These are phyloP conservation scores for Arthroderma sp. DNA, from an alignment of 2,329 filamentous ascomycete genomes.

Conservation along the genomic window DNA sequence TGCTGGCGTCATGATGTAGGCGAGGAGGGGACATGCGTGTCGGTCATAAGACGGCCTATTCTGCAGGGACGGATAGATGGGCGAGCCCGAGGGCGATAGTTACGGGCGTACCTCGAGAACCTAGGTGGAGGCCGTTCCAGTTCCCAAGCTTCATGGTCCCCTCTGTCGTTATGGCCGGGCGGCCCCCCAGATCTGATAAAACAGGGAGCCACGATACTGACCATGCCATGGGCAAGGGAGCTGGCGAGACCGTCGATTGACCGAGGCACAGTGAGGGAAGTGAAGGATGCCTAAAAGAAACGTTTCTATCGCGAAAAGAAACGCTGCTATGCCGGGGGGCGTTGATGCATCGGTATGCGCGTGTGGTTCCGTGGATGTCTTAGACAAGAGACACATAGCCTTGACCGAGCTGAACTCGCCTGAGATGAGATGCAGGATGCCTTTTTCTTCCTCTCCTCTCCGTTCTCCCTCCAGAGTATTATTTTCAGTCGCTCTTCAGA, in stretches of 20 bases:
- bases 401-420: too few species aligned
- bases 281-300: too few species aligned
- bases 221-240: not conserved
- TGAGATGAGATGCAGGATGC: not conserved
- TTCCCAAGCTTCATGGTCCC: too few species aligned
- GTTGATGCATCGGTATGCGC: too few species aligned
- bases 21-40: too few species aligned
- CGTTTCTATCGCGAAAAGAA: too few species aligned
- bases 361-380: not conserved
- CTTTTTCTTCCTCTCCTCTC: constrained; percentile 9
- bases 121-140: not conserved
- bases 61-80: not conserved
- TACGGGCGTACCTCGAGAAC: not conserved
- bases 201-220: not conserved
- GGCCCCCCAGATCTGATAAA: not conserved
- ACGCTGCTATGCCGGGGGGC: too few species aligned
- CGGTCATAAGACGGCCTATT: too few species aligned
- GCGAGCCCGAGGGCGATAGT: not conserved
- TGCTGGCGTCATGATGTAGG: too few species aligned
- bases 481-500: too few species aligned
- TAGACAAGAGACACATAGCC: not conserved
- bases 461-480: not conserved
- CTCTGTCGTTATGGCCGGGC: not conserved
- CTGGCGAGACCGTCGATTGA: not conserved
- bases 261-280: too few species aligned